These are phyloP conservation scores for Chrysoporthe puriensis DNA, from an alignment of 2,329 filamentous ascomycete genomes.

Conservation along the genomic window DNA sequence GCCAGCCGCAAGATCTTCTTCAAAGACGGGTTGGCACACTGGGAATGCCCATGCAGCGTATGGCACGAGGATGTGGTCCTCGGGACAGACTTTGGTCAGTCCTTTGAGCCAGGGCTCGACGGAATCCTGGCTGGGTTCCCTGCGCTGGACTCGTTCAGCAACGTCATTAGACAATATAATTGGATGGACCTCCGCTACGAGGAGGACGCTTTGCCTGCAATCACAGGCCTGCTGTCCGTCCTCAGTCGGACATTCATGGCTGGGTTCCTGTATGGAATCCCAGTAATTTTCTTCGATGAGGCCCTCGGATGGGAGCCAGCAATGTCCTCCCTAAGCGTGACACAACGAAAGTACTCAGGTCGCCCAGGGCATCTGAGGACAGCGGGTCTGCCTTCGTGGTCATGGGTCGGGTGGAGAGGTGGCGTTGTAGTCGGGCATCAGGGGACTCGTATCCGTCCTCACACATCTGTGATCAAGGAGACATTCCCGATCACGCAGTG, in stretches of 20 bases:
- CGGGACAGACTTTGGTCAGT: not conserved
- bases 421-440: too few relatives aligned
- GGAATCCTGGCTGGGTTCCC: constrained; percentile 1
- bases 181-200: constrained; percentile 21
- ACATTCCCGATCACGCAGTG: constrained; percentile 12
- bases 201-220: constrained; percentile 27
- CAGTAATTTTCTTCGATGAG: constrained; percentile 30
- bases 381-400: constrained; percentile 12
- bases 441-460: not conserved
- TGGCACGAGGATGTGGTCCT: constrained; percentile 3
- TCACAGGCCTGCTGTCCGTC: constrained; percentile 19
- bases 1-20: not conserved
- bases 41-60: not conserved
- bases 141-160: not conserved
- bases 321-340: too few relatives aligned
- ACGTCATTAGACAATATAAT: not conserved
- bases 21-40: not conserved
- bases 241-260: constrained; percentile 26
- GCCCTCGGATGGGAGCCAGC: constrained; percentile 26
- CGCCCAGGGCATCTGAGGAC: not conserved
- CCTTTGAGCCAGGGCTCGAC: not conserved
- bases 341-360: not conserved
- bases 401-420: constrained; percentile 19
- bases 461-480: not conserved
- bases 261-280: constrained; percentile 31